Evolutionary conservation across 78 protist genomes (phyloP).

Genomic region (Abeoforma whisleri): DNA sequence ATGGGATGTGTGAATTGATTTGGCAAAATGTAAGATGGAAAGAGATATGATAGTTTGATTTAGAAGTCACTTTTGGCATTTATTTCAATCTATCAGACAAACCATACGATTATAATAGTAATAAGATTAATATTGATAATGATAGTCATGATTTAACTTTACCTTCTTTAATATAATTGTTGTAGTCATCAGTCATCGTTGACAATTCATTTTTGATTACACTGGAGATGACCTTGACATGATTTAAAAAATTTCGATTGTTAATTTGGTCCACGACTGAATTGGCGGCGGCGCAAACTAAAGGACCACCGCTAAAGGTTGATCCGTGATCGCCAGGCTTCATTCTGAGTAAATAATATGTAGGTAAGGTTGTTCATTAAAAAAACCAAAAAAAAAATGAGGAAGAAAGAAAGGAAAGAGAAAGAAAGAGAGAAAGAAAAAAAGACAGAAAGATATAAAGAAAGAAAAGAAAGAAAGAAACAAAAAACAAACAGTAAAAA

Average conservation of each 20-base stretch:
- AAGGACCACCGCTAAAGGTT: slow-evolving; percentile 74
- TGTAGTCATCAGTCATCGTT: neutral
- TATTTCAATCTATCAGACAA: neutral
- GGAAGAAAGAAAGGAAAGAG: too few relatives aligned
- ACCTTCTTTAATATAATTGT: too few relatives aligned
- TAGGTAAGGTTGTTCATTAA: neutral
- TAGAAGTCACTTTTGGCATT: neutral
- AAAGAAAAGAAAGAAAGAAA: neutral
- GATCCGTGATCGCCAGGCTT: slow-evolving; percentile 67
- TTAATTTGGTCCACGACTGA: slow-evolving; percentile 46
- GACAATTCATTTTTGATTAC: neutral
- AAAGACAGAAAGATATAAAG: neutral
- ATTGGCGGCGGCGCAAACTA: slow-evolving; percentile 48
- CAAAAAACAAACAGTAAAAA: neutral
- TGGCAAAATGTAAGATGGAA: too few relatives aligned
- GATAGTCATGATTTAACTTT: neutral
- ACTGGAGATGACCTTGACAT: slow-evolving; percentile 42
- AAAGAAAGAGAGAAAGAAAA: neutral
- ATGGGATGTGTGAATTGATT: neutral
- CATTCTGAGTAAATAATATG: slow-evolving; percentile 28
- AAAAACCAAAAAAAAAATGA: too few relatives aligned
- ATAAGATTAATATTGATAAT: neutral
- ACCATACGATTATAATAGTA: neutral
- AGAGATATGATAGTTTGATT: too few relatives aligned
- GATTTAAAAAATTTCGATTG: slow-evolving; percentile 31